phyloP scores from a whole-genome alignment of 257 asterid species.

The Galeopsis tetrahit region DNA sequence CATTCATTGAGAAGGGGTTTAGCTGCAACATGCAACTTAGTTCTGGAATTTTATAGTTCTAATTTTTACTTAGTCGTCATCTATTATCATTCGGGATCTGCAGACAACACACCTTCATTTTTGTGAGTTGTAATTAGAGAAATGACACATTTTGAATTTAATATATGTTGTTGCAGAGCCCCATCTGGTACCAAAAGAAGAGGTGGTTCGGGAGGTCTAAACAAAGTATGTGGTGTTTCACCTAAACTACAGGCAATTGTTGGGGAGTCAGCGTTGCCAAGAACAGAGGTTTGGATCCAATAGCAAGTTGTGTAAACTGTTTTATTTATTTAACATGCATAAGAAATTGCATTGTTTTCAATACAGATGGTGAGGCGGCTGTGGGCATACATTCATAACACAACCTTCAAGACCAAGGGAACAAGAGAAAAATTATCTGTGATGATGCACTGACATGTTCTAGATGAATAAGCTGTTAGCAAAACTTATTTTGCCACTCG shows the following conservation, averaged over 20 bases:
- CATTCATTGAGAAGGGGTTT: no score
- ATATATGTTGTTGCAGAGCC: slow-evolving; percentile 45
- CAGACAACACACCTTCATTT: background rate
- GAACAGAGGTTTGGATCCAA: slow-evolving; percentile 72
- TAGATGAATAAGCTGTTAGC: slow-evolving; percentile 93
- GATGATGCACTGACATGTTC: slow-evolving; percentile 86
- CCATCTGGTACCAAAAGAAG: slow-evolving; percentile 73
- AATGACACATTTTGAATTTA: background rate
- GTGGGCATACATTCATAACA: slow-evolving; percentile 76
- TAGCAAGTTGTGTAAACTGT: slow-evolving; percentile 19
- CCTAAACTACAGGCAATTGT: slow-evolving; percentile 85
- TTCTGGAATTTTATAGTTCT: background rate
- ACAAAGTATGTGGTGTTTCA: slow-evolving; percentile 86
- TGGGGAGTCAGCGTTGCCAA: slow-evolving; percentile 79
- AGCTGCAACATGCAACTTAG: background rate
- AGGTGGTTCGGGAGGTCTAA: slow-evolving; percentile 90
- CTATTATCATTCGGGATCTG: background rate
- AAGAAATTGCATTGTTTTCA: slow-evolving; percentile 21
- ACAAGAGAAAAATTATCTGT: slow-evolving; percentile 76
- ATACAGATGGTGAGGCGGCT: slow-evolving; percentile 69
- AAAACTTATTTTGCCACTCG: slow-evolving; percentile 72
- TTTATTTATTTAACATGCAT: slow-evolving; percentile 17
- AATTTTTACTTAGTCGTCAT: background rate
- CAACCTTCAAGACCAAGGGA: slow-evolving; percentile 81
- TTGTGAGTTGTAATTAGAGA: background rate